These are phyloP conservation scores for Phytophthora capsici DNA, from an alignment of 352 stramenopile species.

Conservation along the genomic window DNA sequence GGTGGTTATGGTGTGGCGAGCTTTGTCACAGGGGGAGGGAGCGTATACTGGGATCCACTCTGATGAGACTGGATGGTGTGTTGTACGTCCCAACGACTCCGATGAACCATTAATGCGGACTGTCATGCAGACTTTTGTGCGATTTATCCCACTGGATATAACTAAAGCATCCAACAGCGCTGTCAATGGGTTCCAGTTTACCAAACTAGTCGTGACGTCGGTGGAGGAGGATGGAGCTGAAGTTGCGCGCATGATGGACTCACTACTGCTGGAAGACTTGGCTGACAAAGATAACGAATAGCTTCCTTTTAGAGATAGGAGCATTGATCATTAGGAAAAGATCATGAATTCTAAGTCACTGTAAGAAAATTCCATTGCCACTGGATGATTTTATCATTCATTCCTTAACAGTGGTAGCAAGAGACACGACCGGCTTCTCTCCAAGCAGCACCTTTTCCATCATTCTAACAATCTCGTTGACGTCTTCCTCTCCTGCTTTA, in stretches of 20 bases:
- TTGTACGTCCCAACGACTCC: slow-evolving; percentile 37
- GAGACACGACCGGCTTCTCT: not conserved
- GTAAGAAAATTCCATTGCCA: no score
- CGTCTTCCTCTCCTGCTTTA: slow-evolving; percentile 1
- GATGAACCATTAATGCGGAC: slow-evolving; percentile 13
- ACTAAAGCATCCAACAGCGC: not conserved
- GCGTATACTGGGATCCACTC: slow-evolving; percentile 46
- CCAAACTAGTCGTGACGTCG: slow-evolving; percentile 34
- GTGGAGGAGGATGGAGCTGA: slow-evolving; percentile 30
- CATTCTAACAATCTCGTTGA: not conserved
- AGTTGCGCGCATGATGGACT: slow-evolving; percentile 36
- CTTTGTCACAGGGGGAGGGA: slow-evolving; percentile 41
- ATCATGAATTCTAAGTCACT: no score
- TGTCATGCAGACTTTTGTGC: slow-evolving; percentile 32
- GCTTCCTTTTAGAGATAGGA: not conserved
- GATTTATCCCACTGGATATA: slow-evolving; percentile 25
- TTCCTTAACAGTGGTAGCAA: not conserved
- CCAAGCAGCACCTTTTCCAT: not conserved
- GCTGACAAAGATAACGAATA: not conserved
- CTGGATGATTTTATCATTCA: not conserved
- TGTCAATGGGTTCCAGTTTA: slow-evolving; percentile 27
- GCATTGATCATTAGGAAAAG: no score
- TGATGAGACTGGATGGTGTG: slow-evolving; percentile 62
- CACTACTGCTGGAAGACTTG: slow-evolving; percentile 19
- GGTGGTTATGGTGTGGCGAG: slow-evolving; percentile 65